phyloP scores from a whole-genome alignment of 2,329 filamentous ascomycete genomes.

The Arthrobotrys sinensis region DNA sequence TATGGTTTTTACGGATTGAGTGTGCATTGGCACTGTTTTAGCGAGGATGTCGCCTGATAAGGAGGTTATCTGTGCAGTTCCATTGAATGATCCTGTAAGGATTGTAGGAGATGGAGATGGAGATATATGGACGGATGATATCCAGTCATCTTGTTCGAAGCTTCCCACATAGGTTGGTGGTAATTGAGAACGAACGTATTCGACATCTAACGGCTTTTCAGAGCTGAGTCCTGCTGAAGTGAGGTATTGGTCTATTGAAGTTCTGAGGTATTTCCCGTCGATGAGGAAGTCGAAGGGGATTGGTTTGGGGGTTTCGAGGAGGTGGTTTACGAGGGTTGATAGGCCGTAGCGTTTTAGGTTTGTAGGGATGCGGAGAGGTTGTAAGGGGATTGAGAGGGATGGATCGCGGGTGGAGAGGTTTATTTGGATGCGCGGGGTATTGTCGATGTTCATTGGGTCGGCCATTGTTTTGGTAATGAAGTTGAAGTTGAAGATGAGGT shows the following conservation, averaged over 20 bases:
- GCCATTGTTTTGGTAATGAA: constrained; percentile 33
- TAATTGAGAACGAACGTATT: constrained; percentile 92
- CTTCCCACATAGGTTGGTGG: constrained; percentile 90
- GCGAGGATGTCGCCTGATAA: constrained; percentile 87
- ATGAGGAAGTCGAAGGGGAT: constrained; percentile 94
- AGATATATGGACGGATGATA: constrained; percentile 82
- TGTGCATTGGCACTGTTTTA: constrained; percentile 79
- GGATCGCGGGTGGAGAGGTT: constrained; percentile 77
- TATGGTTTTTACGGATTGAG: constrained; percentile 82
- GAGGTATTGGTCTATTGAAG: constrained; percentile 91
- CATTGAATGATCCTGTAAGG: constrained; percentile 94
- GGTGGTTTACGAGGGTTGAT: constrained; percentile 80
- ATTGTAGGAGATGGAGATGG: constrained; percentile 76
- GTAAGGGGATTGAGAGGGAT: constrained; percentile 75
- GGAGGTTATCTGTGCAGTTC: constrained; percentile 89
- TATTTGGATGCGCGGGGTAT: constrained; percentile 75
- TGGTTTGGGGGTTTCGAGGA: constrained; percentile 77
- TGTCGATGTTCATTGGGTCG: constrained; percentile 51
- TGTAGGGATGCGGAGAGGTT: constrained; percentile 60
- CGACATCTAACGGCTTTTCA: constrained; percentile 87
- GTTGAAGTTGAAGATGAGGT: neutral
- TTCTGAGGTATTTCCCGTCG: constrained; percentile 91
- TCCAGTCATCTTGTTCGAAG: constrained; percentile 98
- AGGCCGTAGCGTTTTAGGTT: constrained; percentile 79
- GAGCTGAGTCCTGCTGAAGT: constrained; percentile 87